These are phyloP conservation scores for Metarhizium album DNA, from an alignment of 2,329 filamentous ascomycete genomes.

Conservation along the genomic window DNA sequence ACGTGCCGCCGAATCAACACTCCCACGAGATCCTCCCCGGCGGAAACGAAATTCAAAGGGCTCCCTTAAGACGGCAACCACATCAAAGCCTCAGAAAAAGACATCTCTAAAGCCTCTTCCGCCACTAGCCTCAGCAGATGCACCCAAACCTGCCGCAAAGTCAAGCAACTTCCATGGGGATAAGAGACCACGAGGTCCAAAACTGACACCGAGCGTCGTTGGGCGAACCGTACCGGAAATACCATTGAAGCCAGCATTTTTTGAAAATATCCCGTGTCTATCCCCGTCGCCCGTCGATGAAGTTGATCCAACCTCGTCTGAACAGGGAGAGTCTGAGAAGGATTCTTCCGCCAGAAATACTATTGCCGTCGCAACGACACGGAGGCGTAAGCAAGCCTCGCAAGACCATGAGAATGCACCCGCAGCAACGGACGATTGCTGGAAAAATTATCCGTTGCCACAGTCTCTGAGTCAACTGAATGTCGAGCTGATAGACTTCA, in stretches of 20 bases:
- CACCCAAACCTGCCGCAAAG: slow-evolving; percentile 18
- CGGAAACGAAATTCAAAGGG: slow-evolving; percentile 11
- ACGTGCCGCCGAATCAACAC: slow-evolving; percentile 4
- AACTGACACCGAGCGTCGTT: slow-evolving; percentile 16
- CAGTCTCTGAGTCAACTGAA: slow-evolving; percentile 46
- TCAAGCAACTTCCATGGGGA: slow-evolving; percentile 23
- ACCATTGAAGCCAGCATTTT: slow-evolving; percentile 25
- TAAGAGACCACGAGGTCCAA: slow-evolving; percentile 23
- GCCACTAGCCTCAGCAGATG: slow-evolving; percentile 16
- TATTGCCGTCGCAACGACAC: background rate
- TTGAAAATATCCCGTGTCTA: slow-evolving; percentile 22
- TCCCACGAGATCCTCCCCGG: slow-evolving; percentile 6
- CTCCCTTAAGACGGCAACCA: slow-evolving; percentile 11
- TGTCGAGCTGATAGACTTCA: slow-evolving; percentile 45
- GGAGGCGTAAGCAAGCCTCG: slow-evolving; percentile 5
- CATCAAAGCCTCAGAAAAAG: slow-evolving; percentile 19
- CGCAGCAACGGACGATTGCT: slow-evolving; percentile 14
- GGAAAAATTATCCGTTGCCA: slow-evolving; percentile 31
- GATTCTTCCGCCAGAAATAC: background rate
- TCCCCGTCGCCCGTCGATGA: slow-evolving; percentile 15
- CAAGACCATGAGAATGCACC: slow-evolving; percentile 14
- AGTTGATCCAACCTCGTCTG: slow-evolving; percentile 10
- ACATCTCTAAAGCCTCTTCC: slow-evolving; percentile 22
- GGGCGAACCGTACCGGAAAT: slow-evolving; percentile 23
- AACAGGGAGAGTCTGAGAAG: slow-evolving; percentile 8